Percentiles rank a stretch among this genome's conserved stretches.
phyloP scores from a whole-genome alignment of 2,329 filamentous ascomycete genomes.

The Pseudocercospora cruenta region DNA sequence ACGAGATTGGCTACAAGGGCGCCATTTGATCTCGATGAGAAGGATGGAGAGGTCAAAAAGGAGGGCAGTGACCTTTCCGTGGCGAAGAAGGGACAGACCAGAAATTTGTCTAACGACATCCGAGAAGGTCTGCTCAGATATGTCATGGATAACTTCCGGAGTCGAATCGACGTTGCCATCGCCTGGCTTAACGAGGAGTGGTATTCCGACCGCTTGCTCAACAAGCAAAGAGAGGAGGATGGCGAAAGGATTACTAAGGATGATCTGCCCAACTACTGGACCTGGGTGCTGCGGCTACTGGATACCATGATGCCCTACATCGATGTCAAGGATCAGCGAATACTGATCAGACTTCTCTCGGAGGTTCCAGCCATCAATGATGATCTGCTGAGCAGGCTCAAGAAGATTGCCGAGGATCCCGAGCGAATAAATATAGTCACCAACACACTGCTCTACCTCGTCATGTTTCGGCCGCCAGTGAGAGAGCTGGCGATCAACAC shows the following conservation, averaged over 20 bases:
- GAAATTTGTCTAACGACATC: conserved; percentile 68
- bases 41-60: conserved; percentile 19
- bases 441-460: conserved; percentile 61
- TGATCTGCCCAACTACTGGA: conserved; percentile 34
- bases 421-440: conserved; percentile 64
- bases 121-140: conserved; percentile 82
- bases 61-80: conserved; percentile 39
- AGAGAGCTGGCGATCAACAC: conserved; percentile 61
- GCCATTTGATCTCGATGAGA: conserved; percentile 64
- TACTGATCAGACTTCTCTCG: conserved; percentile 86
- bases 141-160: conserved; percentile 88
- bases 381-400: conserved; percentile 72
- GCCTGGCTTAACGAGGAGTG: conserved; percentile 97
- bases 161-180: conserved; percentile 85
- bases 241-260: conserved; percentile 19
- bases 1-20: conserved; percentile 82
- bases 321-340: conserved; percentile 80
- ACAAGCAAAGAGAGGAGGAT: conserved; percentile 38
- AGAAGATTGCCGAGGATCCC: conserved; percentile 64
- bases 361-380: conserved; percentile 82
- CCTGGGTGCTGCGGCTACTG: conserved; percentile 58
- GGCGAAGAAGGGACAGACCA: conserved; percentile 33
- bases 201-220: conserved; percentile 80
- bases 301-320: conserved; percentile 89
- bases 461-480: conserved; percentile 63